A percentile compares a stretch with the other conserved stretches of the same genome.
Conservation (phyloP, 257 asterid genomes). For the Scutellaria minor region DNA sequence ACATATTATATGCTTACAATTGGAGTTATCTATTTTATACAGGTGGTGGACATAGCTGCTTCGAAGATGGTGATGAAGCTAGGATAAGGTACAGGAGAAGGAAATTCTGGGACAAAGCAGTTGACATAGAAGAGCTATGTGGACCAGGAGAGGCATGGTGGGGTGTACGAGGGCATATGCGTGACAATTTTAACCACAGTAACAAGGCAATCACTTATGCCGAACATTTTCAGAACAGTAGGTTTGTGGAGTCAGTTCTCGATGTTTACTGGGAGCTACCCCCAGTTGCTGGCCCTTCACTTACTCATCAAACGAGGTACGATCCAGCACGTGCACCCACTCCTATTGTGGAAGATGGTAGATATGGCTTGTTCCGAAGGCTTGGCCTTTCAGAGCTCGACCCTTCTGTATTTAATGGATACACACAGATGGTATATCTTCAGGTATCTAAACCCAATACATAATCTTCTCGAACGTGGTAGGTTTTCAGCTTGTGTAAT, state of each 20-base stretch:
- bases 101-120: slow-evolving; percentile 95
- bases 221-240: slow-evolving; percentile 82
- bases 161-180: slow-evolving; percentile 95
- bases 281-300: slow-evolving; percentile 96
- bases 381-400: slow-evolving; percentile 74
- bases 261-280: slow-evolving; percentile 98
- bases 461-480: slow-evolving; percentile 30
- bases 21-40: slow-evolving; percentile 15
- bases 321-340: slow-evolving; percentile 85
- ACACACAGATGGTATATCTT: slow-evolving; percentile 97
- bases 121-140: slow-evolving; percentile 79
- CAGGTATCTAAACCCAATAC: slow-evolving; percentile 69
- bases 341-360: slow-evolving; percentile 93
- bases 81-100: slow-evolving; percentile 73
- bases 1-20: background rate
- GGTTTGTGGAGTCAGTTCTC: slow-evolving; percentile 84
- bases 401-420: slow-evolving; percentile 83
- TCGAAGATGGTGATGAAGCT: slow-evolving; percentile 89
- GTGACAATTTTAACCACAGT: slow-evolving; percentile 90
- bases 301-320: slow-evolving; percentile 92
- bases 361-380: slow-evolving; percentile 67
- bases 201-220: slow-evolving; percentile 66
- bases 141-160: slow-evolving; percentile 98
- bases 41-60: slow-evolving; percentile 99
- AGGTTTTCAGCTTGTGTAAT: slow-evolving; percentile 35